Percentiles rank a stretch among this genome's conserved stretches.
Conservation (phyloP, 2,329 filamentous ascomycete genomes). For the Cercospora beticola region DNA sequence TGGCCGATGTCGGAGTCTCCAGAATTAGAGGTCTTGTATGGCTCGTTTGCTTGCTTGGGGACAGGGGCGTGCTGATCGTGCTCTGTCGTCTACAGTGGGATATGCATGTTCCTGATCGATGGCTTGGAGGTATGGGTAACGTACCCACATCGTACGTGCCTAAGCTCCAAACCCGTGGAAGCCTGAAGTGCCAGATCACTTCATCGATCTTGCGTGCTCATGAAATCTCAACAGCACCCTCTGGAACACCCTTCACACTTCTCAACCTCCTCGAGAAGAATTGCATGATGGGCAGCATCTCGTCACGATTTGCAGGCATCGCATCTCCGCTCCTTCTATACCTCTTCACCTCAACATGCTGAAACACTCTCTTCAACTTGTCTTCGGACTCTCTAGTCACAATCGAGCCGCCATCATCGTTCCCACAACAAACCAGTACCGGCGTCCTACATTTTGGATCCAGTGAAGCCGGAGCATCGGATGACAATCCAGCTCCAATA, state of each 20-base stretch:
- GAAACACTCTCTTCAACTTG: conserved; percentile 55
- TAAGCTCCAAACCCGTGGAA: too few relatives aligned
- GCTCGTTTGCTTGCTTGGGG: background rate
- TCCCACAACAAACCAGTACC: conserved; percentile 61
- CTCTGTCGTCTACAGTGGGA: too few relatives aligned
- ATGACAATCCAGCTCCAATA: conserved; percentile 61
- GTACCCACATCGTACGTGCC: too few relatives aligned
- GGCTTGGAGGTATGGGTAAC: too few relatives aligned
- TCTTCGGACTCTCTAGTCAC: conserved; percentile 64
- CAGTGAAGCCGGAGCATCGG: conserved; percentile 44
- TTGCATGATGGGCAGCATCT: conserved; percentile 88
- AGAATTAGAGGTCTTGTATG: background rate
- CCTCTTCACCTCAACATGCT: conserved; percentile 63
- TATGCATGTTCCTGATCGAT: too few relatives aligned
- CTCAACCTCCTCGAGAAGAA: conserved; percentile 69
- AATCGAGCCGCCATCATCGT: conserved; percentile 42
- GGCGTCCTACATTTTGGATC: conserved; percentile 61
- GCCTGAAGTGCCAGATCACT: background rate
- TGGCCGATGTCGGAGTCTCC: background rate
- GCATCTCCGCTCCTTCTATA: conserved; percentile 71
- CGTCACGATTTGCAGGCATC: conserved; percentile 80
- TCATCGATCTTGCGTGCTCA: background rate
- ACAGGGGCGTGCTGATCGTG: too few relatives aligned
- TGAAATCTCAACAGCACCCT: conserved; percentile 52
- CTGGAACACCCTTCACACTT: conserved; percentile 54